Percentiles rank a stretch among this genome's conserved stretches.
Conservation (phyloP, 2,329 filamentous ascomycete genomes). For the Microcera coccophila region DNA sequence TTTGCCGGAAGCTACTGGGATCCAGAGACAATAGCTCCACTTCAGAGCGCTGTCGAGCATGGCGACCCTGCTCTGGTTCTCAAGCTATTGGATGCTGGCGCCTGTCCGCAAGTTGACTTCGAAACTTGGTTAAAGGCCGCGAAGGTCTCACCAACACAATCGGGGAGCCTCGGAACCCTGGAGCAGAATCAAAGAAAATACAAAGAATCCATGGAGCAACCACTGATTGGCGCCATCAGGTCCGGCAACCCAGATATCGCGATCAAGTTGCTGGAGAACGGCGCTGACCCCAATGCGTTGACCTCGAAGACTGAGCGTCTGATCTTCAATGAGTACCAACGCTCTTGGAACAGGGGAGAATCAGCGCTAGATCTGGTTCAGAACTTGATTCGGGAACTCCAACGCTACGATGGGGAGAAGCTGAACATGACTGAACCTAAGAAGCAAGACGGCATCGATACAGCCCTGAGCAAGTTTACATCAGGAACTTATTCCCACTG, state of each 20-base stretch:
- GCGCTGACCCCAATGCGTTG: constrained; percentile 63
- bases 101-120: constrained; percentile 56
- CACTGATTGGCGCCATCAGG: constrained; percentile 59
- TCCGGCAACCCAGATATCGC: constrained; percentile 43
- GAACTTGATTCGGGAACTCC: constrained; percentile 47
- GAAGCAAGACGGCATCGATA: constrained; percentile 39
- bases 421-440: constrained; percentile 19
- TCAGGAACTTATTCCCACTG: constrained; percentile 60
- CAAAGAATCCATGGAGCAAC: constrained; percentile 52
- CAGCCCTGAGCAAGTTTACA: constrained; percentile 50
- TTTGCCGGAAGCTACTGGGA: constrained; percentile 36
- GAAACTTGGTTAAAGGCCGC: constrained; percentile 60
- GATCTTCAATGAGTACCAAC: constrained; percentile 30
- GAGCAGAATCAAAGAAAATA: constrained; percentile 51
- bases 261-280: constrained; percentile 56
- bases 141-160: constrained; percentile 41
- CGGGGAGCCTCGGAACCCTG: constrained; percentile 31
- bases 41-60: constrained; percentile 56
- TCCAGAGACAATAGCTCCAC: constrained; percentile 41
- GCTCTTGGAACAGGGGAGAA: constrained; percentile 37
- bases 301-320: constrained; percentile 38
- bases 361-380: constrained; percentile 60
- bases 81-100: constrained; percentile 62
- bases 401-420: constrained; percentile 36
- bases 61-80: constrained; percentile 51